These are phyloP conservation scores for Verticillium tricorpus DNA, from an alignment of 2,329 filamentous ascomycete species.

Conservation along the genomic window DNA sequence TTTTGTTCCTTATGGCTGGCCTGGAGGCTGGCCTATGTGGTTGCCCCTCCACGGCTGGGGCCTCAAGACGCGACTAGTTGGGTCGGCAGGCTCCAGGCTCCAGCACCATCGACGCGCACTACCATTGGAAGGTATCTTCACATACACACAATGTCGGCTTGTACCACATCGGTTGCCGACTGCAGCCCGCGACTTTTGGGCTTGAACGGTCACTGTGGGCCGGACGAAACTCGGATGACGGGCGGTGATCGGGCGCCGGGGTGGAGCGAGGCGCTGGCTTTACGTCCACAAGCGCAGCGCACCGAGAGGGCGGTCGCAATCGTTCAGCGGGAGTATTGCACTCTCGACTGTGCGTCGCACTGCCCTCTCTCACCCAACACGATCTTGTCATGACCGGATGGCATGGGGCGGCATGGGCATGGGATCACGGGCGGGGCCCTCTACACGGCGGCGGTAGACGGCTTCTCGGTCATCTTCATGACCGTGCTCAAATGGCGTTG, in stretches of 20 bases:
- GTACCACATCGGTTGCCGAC: slow-evolving; percentile 6
- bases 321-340: background rate
- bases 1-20: slow-evolving; percentile 6
- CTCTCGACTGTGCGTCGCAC: background rate
- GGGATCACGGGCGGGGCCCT: background rate
- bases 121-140: slow-evolving; percentile 10
- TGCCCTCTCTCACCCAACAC: background rate
- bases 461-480: background rate
- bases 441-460: background rate
- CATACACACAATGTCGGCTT: slow-evolving; percentile 13
- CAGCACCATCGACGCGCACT: slow-evolving; percentile 5
- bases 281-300: background rate
- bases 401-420: background rate
- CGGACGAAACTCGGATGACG: background rate
- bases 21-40: background rate
- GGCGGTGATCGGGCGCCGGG: background rate
- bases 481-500: background rate
- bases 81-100: slow-evolving; percentile 8
- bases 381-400: slow-evolving; percentile 1
- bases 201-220: background rate
- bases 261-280: background rate
- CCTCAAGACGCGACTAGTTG: slow-evolving; percentile 10
- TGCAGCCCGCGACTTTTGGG: background rate
- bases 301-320: background rate
- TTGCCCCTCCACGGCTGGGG: background rate